A percentile compares a stretch with the other conserved stretches of the same genome.
phyloP scores from a whole-genome alignment of 73 alveolate species.

The Symbiodinium natans region DNA sequence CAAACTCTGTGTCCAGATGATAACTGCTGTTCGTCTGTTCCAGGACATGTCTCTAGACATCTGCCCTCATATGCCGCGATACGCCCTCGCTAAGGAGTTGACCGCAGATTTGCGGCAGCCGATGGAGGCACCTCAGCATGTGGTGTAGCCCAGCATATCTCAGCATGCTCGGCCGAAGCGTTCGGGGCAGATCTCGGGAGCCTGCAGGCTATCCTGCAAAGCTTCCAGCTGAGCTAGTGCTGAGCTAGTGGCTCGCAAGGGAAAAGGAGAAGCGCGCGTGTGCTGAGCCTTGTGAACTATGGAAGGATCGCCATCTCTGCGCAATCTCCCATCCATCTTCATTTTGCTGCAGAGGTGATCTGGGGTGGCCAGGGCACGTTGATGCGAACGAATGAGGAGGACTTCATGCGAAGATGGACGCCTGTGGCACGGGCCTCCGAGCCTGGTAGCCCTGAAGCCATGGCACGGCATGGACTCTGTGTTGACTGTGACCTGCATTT shows the following conservation, averaged over 20 bases:
- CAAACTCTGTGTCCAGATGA: too few relatives aligned
- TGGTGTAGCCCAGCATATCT: too few relatives aligned
- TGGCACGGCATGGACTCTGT: too few relatives aligned
- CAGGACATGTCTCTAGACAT: not conserved
- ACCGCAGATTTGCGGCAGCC: not conserved
- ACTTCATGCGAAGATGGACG: slow-evolving; percentile 93
- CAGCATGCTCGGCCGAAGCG: not conserved
- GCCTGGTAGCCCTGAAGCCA: not conserved
- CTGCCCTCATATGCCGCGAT: too few relatives aligned
- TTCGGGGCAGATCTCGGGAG: not conserved
- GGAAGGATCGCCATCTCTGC: too few relatives aligned
- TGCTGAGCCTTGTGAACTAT: too few relatives aligned
- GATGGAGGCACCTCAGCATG: not conserved
- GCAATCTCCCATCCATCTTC: too few relatives aligned
- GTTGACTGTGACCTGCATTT: not conserved
- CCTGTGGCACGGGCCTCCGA: slow-evolving; percentile 33
- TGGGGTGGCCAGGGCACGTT: slow-evolving; percentile 92
- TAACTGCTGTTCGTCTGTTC: too few relatives aligned
- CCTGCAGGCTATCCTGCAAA: slow-evolving; percentile 59
- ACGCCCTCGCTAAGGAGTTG: not conserved
- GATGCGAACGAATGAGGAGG: slow-evolving; percentile 79
- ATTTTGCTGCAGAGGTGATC: slow-evolving; percentile 5
- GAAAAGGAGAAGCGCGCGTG: too few relatives aligned
- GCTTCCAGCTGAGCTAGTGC: slow-evolving; percentile 67
- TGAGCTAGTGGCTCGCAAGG: too few relatives aligned